Percentiles rank a stretch among this genome's conserved stretches.
These are phyloP conservation scores for Tetraselmis chui DNA, from an alignment of 139 green algal genomes.

Conservation along the genomic window DNA sequence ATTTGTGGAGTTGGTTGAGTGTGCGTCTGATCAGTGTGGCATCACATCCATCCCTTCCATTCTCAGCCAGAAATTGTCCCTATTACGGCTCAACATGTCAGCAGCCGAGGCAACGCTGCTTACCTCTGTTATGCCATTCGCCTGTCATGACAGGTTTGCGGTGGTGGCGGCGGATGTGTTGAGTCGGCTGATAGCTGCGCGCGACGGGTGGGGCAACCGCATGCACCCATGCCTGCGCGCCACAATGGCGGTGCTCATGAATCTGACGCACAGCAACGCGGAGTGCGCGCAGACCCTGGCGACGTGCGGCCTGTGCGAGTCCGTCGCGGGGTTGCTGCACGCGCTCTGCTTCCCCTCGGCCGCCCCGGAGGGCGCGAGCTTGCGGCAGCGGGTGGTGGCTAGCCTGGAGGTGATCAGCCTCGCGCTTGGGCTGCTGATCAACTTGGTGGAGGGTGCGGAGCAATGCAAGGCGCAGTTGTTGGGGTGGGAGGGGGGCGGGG, in stretches of 20 bases:
- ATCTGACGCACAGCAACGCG: conserved; percentile 58
- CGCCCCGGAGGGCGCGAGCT: too few species aligned
- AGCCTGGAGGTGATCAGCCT: conserved; percentile 35
- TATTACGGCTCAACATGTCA: too few species aligned
- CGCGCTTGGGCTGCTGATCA: conserved; percentile 64
- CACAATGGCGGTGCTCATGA: conserved; percentile 59
- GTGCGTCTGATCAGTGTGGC: too few species aligned
- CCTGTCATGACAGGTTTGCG: not conserved
- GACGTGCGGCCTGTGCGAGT: conserved; percentile 22
- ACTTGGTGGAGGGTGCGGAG: conserved; percentile 39
- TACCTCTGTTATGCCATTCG: too few species aligned
- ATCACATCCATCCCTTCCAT: too few species aligned
- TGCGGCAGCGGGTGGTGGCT: conserved; percentile 22
- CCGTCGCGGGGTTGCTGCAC: conserved; percentile 11
- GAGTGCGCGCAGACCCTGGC: conserved; percentile 32
- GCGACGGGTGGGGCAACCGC: not conserved
- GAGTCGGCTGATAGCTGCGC: not conserved
- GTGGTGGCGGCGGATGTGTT: not conserved
- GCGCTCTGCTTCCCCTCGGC: not conserved
- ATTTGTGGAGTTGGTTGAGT: too few species aligned
- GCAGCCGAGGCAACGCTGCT: too few species aligned
- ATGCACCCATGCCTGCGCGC: conserved; percentile 32
- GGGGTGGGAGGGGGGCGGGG: not conserved
- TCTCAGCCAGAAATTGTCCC: too few species aligned
- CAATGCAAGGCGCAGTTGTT: conserved; percentile 3